phyloP scores from a whole-genome alignment of 2,329 filamentous ascomycete genomes.

The Aspergillus thermomutatus region DNA sequence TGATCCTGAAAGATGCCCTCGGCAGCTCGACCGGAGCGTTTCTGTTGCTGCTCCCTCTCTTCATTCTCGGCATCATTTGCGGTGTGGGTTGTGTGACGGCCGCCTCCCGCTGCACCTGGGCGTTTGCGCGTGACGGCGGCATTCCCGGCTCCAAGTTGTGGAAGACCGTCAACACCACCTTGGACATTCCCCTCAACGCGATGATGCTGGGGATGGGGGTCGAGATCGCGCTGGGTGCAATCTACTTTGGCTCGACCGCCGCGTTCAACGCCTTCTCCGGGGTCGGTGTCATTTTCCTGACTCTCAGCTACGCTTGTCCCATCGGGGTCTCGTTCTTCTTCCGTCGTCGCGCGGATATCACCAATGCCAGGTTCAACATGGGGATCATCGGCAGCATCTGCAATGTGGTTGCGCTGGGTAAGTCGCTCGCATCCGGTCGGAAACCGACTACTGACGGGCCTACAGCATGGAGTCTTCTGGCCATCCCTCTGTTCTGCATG shows the following conservation, averaged over 20 bases:
- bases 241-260: slow-evolving; percentile 74
- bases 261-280: slow-evolving; percentile 80
- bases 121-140: slow-evolving; percentile 69
- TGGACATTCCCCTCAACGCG: slow-evolving; percentile 68
- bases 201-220: slow-evolving; percentile 65
- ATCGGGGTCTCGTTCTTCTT: slow-evolving; percentile 60
- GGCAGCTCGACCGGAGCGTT: slow-evolving; percentile 69
- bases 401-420: slow-evolving; percentile 65
- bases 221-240: slow-evolving; percentile 68
- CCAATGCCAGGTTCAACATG: slow-evolving; percentile 45
- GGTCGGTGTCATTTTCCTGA: slow-evolving; percentile 74
- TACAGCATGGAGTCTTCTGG: slow-evolving; percentile 59
- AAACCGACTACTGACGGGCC: slow-evolving; percentile 5
- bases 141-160: slow-evolving; percentile 66
- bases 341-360: slow-evolving; percentile 58
- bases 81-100: slow-evolving; percentile 70
- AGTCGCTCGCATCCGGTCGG: slow-evolving; percentile 23
- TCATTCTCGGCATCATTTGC: slow-evolving; percentile 71
- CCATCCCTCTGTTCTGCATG: slow-evolving; percentile 65
- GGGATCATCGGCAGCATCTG: slow-evolving; percentile 59
- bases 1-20: slow-evolving; percentile 70
- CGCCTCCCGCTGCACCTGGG: slow-evolving; percentile 67
- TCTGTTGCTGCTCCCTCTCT: slow-evolving; percentile 62
- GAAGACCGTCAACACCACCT: slow-evolving; percentile 59
- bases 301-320: slow-evolving; percentile 64